Evolutionary conservation across 768 basidiomycete species (phyloP), one percentile per base, ranked within the genome.

Genomic region (Paxillus involutus): DNA sequence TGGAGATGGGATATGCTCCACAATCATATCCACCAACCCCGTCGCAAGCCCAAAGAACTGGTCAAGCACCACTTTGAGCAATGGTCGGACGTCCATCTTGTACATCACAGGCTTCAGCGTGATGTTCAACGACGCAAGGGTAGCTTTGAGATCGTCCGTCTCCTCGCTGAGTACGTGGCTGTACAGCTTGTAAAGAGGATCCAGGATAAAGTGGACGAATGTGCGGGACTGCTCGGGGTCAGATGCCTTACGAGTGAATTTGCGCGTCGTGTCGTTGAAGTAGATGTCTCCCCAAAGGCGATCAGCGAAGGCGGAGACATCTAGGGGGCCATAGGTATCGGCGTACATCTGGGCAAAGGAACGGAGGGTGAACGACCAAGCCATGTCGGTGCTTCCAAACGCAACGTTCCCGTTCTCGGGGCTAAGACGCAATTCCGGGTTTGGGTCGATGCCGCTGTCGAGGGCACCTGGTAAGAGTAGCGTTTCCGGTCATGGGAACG

Each of bases 261-360:
- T 94, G 55, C 94, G 85, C 16, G 82, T 83, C 55, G 91, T 85
- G 41, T 77, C 66, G 71, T 94, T 85, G 73, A 91, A 98, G 75
- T 94, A 99, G 65, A 98, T 93, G 73, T 98, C 95, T 14, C 97
- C 97, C 97, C 97, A 99, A 13, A 99, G 82, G 35, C 97, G 84
- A 59, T 83, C 84, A 16, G 95, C 93, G 60, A 99, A 96, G 9
- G 86, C 81, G 33, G 80, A 71, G n/a, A 94, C 83, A 65, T 98
- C 90, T 48, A 98, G 74, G 10, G 84, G 77, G 26, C 94, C 92
- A 65, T 87, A 98, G 1, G 92, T 89, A 63, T 97, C 89, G 6
- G 92, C 87, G 71, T 99, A 99, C 88, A 98, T 90, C 71, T 91
- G 84, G 6, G 97, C 94, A 67, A 98, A 99, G 7, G 95, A 95